phyloP scores from a whole-genome alignment of 2,329 filamentous ascomycete species.

The Talaromyces funiculosus region DNA sequence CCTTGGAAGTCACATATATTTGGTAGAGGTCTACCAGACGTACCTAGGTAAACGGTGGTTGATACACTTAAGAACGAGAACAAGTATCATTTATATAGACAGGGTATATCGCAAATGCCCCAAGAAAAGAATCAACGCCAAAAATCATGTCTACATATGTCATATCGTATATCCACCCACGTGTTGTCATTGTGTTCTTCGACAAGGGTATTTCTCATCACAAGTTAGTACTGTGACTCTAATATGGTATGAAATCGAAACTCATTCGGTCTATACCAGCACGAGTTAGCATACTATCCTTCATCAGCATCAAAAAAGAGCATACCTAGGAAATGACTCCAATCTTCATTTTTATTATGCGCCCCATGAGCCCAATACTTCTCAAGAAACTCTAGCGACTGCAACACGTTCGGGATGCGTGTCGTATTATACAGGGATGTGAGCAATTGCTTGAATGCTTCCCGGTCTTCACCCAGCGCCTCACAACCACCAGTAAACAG shows the following conservation, averaged over 20 bases:
- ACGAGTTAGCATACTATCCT: background rate
- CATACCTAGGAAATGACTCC: constrained; percentile 37
- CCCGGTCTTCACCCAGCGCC: constrained; percentile 32
- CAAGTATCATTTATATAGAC: background rate
- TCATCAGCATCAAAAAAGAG: background rate
- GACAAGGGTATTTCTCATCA: background rate
- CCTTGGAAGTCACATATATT: no score
- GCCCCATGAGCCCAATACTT: constrained; percentile 31
- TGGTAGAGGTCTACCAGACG: background rate
- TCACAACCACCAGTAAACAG: constrained; percentile 42
- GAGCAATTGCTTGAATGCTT: constrained; percentile 28
- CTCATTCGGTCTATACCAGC: constrained; percentile 13
- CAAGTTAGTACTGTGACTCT: background rate
- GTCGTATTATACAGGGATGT: constrained; percentile 34
- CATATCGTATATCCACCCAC: background rate
- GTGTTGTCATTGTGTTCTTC: background rate
- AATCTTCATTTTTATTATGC: constrained; percentile 31
- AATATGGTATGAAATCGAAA: constrained; percentile 17
- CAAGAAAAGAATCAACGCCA: background rate
- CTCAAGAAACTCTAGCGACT: constrained; percentile 38
- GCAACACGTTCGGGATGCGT: constrained; percentile 38
- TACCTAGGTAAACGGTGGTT: background rate
- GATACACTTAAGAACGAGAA: background rate
- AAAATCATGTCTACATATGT: background rate
- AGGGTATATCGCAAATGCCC: background rate